A percentile compares a stretch with the other conserved stretches of the same genome.
Evolutionary conservation across 805 yeast species (phyloP).

Genomic region (Kodamaea laetipori): DNA sequence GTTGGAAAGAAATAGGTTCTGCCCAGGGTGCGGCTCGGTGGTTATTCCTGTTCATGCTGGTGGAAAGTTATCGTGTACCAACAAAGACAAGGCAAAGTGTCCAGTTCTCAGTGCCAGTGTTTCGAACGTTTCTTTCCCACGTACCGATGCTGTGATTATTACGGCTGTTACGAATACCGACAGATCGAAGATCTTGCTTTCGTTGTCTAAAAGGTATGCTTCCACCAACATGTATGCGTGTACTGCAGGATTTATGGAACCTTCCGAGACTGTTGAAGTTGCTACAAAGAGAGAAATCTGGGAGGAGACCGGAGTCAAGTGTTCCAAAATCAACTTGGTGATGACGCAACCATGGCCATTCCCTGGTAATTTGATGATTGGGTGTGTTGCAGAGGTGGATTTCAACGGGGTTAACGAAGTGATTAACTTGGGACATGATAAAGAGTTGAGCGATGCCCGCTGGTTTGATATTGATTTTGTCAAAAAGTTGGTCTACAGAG

Average conservation of each 20-base stretch:
- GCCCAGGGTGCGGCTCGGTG: constrained; percentile 82
- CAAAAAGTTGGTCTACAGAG: constrained; percentile 35
- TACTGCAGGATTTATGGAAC: constrained; percentile 95
- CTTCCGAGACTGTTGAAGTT: constrained; percentile 87
- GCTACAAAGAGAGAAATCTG: constrained; percentile 88
- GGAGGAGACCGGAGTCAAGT: constrained; percentile 91
- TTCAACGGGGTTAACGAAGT: constrained; percentile 63
- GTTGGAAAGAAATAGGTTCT: constrained; percentile 69
- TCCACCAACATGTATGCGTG: constrained; percentile 66
- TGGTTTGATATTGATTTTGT: constrained; percentile 73
- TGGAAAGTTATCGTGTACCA: constrained; percentile 56
- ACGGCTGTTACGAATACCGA: constrained; percentile 70
- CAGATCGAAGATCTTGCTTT: constrained; percentile 65
- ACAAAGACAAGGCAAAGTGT: constrained; percentile 26
- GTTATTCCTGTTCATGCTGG: constrained; percentile 70
- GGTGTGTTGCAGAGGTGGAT: constrained; percentile 81
- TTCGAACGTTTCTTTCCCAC: constrained; percentile 83
- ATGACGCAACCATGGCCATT: constrained; percentile 97
- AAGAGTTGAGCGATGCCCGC: constrained; percentile 80
- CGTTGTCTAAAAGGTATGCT: constrained; percentile 65
- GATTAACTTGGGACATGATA: constrained; percentile 77
- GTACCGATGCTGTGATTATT: constrained; percentile 89
- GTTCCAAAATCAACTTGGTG: constrained; percentile 56
- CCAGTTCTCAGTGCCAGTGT: constrained; percentile 47
- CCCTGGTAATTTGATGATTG: constrained; percentile 92